Conservation (phyloP, 768 basidiomycete species). For the Mycena rebaudengoi region DNA sequence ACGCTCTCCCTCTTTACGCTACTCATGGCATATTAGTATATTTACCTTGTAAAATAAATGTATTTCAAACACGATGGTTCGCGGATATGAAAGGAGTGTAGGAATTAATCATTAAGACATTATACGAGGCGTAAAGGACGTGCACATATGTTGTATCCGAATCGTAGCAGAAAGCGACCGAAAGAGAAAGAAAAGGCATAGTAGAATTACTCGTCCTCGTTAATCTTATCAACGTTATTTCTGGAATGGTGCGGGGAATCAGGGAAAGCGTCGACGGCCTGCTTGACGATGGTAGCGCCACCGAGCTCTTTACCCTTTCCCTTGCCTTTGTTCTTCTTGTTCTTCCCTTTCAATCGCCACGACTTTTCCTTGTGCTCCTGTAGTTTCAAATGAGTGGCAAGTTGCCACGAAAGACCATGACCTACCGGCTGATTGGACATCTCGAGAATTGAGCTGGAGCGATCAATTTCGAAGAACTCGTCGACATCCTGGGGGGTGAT, state of each 20-base stretch:
- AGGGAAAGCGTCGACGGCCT: conserved; percentile 27
- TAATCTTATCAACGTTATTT: conserved; percentile 11
- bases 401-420: background rate
- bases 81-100: conserved; percentile 12
- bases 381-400: background rate
- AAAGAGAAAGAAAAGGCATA: background rate
- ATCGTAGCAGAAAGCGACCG: background rate
- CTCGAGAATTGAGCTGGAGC: conserved; percentile 28
- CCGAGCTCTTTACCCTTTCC: conserved; percentile 22
- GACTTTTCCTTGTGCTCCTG: conserved; percentile 25
- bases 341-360: conserved; percentile 27
- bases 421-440: conserved; percentile 26
- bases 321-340: conserved; percentile 29
- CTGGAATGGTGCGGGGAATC: conserved; percentile 28
- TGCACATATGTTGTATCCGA: background rate
- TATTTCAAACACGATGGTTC: background rate
- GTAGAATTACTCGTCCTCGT: conserved; percentile 20
- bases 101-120: conserved; percentile 5
- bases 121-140: background rate
- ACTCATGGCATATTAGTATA: background rate
- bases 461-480: conserved; percentile 33
- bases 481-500: conserved; percentile 30
- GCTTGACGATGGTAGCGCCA: conserved; percentile 23
- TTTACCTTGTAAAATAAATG: conserved; percentile 2
- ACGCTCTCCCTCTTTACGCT: background rate